Evolutionary conservation across 768 basidiomycete genomes (phyloP), one percentile per base, ranked within the genome.

Genomic region (Psilocybe sp.): DNA sequence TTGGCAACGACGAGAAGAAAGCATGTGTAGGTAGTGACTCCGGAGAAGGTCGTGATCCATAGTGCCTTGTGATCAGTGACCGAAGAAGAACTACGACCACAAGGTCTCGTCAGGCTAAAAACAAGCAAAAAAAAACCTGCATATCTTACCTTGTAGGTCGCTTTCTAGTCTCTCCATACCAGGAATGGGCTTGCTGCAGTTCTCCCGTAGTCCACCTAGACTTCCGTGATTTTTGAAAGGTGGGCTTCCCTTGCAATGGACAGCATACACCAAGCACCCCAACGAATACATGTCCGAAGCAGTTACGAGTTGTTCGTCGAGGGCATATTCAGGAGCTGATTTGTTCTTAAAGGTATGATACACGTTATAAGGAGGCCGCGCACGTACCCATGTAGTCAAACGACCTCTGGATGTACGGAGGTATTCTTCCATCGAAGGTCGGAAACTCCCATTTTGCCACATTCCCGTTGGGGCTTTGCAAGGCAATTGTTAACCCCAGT

Each of bases 1-100:
- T 94, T 6, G 96, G 92, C 10, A 98, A 75, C 4, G 93, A 96
- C 1, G 92, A 95, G 72, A 99, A 98, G 75, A 95, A 98, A 0
- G 93, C 64, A 61, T 93, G 86, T 0, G 87, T 80, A 3, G 93
- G 87, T 19, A 98, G 79, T 3, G 87, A 82, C 3, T 81, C 74
- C 5, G 96, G 90, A 0, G 85, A 84, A 18, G 93, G 87, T 34
- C 97, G 75, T 40, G 73, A 76, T 36, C 77, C 76, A 23, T 88
- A 79, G 55, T 87, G 82, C 45, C 92, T 81, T 14, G 93, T 93
- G 53, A 98, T 78, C 35, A 99, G 76, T 2, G 85, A 80, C 20
- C 80, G 78, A 47, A 98, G 75, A 40, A 98, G 78, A 46, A 81
- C 94, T 96, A 55, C 15, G n/a, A 9, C 18, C 12, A 38, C n/a